phyloP scores from a whole-genome alignment of 2,329 filamentous ascomycete species.

The Aulographum hederae region DNA sequence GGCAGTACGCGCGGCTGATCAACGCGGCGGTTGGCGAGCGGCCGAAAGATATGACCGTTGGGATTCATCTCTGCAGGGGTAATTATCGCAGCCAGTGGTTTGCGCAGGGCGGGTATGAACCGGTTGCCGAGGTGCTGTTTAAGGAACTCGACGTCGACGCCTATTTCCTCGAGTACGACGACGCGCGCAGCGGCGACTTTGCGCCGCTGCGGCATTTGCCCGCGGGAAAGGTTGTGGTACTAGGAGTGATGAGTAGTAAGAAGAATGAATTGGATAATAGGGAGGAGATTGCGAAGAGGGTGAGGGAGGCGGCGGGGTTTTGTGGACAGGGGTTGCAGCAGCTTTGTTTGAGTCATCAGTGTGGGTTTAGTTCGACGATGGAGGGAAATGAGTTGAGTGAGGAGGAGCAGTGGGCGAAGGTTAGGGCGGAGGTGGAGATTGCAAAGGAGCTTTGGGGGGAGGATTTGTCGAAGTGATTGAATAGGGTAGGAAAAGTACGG shows the following conservation, averaged over 20 bases:
- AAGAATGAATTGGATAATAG: conserved; percentile 37
- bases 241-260: conserved; percentile 37
- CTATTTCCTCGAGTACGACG: conserved; percentile 42
- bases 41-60: conserved; percentile 39
- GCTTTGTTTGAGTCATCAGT: conserved; percentile 38
- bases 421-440: conserved; percentile 35
- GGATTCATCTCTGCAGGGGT: conserved; percentile 50
- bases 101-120: conserved; percentile 39
- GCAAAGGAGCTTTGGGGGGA: conserved; percentile 38
- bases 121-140: conserved; percentile 38
- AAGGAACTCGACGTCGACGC: conserved; percentile 37
- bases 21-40: conserved; percentile 34
- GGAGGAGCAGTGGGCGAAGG: conserved; percentile 40
- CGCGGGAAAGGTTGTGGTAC: conserved; percentile 34
- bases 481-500: no score
- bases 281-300: conserved; percentile 18
- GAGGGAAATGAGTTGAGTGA: conserved; percentile 38
- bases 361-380: conserved; percentile 36
- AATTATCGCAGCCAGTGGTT: conserved; percentile 26
- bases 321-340: conserved; percentile 35
- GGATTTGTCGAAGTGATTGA: conserved; percentile 20
- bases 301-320: conserved; percentile 21
- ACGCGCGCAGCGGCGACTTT: conserved; percentile 37
- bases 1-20: conserved; percentile 35
- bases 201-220: conserved; percentile 34